A percentile compares a stretch with the other conserved stretches of the same genome.
Evolutionary conservation across 495 filamentous ascomycete species (phyloP).

Genomic region (Cenococcum geophilum): DNA sequence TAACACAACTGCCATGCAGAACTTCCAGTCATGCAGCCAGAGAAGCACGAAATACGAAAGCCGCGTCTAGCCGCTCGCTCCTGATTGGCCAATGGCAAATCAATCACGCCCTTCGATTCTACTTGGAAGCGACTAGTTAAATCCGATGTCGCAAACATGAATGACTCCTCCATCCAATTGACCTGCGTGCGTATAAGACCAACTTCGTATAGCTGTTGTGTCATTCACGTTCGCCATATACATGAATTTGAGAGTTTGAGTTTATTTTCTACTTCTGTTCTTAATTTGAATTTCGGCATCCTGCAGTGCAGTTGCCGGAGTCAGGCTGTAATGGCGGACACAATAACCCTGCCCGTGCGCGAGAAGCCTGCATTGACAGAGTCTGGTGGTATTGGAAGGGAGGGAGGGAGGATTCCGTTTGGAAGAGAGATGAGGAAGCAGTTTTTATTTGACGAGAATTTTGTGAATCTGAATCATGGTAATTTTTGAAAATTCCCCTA

Average conservation of each 20-base stretch:
- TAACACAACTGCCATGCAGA: no score
- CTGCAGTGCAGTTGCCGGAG: background rate
- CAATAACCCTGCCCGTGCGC: constrained; percentile 1
- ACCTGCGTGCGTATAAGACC: background rate
- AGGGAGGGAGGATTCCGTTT: constrained; percentile 35
- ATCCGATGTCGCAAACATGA: background rate
- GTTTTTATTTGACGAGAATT: constrained; percentile 64
- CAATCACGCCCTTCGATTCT: background rate
- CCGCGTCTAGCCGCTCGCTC: background rate
- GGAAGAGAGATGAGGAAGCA: constrained; percentile 58
- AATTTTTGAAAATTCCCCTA: constrained; percentile 2
- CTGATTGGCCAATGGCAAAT: constrained; percentile 1
- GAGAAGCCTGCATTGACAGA: background rate
- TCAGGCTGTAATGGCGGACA: constrained; percentile 1
- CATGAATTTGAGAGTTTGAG: background rate
- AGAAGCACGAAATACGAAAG: no score
- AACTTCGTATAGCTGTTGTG: background rate
- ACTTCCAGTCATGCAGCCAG: no score
- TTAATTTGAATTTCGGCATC: background rate
- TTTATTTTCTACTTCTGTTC: background rate
- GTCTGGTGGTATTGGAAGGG: background rate
- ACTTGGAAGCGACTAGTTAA: background rate
- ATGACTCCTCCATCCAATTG: background rate
- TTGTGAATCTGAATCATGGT: constrained; percentile 81
- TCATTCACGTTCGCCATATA: background rate